A percentile compares a stretch with the other conserved stretches of the same genome.
phyloP scores from a whole-genome alignment of 148 eudicot species.

The Rhododendron griersonianum region DNA sequence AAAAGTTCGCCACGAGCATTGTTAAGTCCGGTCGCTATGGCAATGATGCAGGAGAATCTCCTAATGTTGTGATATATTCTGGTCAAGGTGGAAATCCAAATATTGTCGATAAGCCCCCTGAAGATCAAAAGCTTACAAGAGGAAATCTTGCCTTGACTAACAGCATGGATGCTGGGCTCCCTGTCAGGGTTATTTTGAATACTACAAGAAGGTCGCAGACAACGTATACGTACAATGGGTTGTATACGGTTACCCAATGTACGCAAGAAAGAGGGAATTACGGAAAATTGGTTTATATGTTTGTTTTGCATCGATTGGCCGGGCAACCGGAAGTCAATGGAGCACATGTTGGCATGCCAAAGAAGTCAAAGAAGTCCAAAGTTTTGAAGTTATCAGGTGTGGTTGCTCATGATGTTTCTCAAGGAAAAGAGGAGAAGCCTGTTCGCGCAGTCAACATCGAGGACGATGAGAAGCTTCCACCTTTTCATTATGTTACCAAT shows the following conservation, averaged over 20 bases:
- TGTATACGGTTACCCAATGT: conserved; percentile 34
- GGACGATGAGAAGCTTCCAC: conserved; percentile 16
- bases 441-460: conserved; percentile 19
- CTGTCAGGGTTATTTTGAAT: conserved; percentile 46
- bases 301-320: conserved; percentile 27
- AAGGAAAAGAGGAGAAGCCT: conserved; percentile 28
- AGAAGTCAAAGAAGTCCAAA: not conserved
- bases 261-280: conserved; percentile 18
- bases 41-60: conserved; percentile 16
- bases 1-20: conserved; percentile 36
- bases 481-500: conserved; percentile 19
- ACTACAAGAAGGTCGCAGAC: not conserved
- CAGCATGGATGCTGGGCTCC: conserved; percentile 33
- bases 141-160: conserved; percentile 55
- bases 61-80: conserved; percentile 25
- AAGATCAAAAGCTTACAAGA: conserved; percentile 45
- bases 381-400: not conserved
- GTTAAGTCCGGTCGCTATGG: conserved; percentile 40
- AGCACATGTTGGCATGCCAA: not conserved
- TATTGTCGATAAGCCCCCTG: conserved; percentile 1
- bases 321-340: conserved; percentile 24
- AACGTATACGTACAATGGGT: conserved; percentile 62
- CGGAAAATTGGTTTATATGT: conserved; percentile 43
- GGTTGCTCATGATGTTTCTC: conserved; percentile 21
- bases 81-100: conserved; percentile 54